A percentile compares a stretch with the other conserved stretches of the same genome.
Evolutionary conservation across 768 basidiomycete species (phyloP).

Genomic region (Kwoniella europaea): DNA sequence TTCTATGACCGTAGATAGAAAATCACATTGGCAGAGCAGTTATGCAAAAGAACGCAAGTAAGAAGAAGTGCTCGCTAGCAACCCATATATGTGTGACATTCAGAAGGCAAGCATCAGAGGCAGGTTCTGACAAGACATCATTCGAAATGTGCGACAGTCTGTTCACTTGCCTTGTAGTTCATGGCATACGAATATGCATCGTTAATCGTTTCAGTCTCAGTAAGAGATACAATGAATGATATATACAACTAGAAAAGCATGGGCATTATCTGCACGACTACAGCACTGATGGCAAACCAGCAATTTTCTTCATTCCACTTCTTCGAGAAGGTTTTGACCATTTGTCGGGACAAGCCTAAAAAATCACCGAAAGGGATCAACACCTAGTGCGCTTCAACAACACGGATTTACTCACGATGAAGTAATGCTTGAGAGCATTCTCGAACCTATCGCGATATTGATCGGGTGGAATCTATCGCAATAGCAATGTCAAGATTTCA

Average conservation of each 20-base stretch:
- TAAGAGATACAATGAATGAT: too few species aligned
- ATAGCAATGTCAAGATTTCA: not conserved
- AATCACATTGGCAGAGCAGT: not conserved
- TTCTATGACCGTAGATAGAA: not conserved
- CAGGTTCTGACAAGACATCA: too few species aligned
- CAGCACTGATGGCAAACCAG: slow-evolving; percentile 6
- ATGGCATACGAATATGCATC: too few species aligned
- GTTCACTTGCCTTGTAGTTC: too few species aligned
- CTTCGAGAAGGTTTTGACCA: slow-evolving; percentile 17
- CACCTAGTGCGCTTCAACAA: too few species aligned
- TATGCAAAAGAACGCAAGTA: not conserved
- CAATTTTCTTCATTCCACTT: not conserved
- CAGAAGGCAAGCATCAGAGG: too few species aligned
- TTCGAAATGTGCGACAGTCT: too few species aligned
- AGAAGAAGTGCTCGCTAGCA: too few species aligned
- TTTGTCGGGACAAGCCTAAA: slow-evolving; percentile 25
- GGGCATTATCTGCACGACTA: not conserved
- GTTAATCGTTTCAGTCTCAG: too few species aligned
- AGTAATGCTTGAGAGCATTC: slow-evolving; percentile 73
- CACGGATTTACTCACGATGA: slow-evolving; percentile 60
- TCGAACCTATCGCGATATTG: slow-evolving; percentile 81
- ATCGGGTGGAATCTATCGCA: slow-evolving; percentile 66
- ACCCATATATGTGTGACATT: too few species aligned
- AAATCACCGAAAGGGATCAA: not conserved
- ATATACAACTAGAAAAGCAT: too few species aligned